phyloP scores from a whole-genome alignment of 2,329 filamentous ascomycete genomes.

The Colletotrichum lentis region DNA sequence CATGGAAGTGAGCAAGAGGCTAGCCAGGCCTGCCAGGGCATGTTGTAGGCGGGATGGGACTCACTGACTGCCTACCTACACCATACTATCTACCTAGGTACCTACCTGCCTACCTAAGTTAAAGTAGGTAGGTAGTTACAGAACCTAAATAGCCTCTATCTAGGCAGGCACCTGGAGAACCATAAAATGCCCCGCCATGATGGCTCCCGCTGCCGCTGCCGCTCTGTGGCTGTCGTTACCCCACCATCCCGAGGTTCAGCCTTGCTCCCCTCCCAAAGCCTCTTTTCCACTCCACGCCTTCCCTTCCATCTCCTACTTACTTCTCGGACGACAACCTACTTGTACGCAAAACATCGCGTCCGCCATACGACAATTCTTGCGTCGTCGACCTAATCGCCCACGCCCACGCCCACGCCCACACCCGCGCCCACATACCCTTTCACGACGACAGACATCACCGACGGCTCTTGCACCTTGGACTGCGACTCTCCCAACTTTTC shows the following conservation, averaged over 20 bases:
- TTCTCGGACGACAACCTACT: conserved; percentile 7
- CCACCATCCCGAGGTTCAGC: conserved; percentile 36
- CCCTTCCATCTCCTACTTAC: not conserved
- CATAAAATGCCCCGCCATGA: conserved; percentile 25
- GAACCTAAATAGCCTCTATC: not conserved
- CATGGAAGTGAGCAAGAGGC: conserved; percentile 1
- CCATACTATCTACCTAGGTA: no score
- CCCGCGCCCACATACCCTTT: not conserved
- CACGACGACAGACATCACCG: not conserved
- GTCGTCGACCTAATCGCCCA: not conserved
- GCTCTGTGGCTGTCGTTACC: conserved; percentile 23
- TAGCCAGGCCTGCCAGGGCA: not conserved
- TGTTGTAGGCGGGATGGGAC: no score
- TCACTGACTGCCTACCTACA: no score
- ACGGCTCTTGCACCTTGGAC: not conserved
- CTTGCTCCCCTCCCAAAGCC: conserved; percentile 27
- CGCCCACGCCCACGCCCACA: not conserved
- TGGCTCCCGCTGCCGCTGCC: conserved; percentile 2
- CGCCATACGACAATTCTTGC: not conserved
- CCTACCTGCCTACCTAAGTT: not conserved
- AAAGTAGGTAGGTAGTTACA: no score
- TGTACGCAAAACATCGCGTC: conserved; percentile 5
- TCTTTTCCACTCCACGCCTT: conserved; percentile 17
- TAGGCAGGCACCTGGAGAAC: not conserved
- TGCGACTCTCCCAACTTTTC: not conserved